Conservation (phyloP, 2,329 filamentous ascomycete genomes). For the Diplocarpon rosae region DNA sequence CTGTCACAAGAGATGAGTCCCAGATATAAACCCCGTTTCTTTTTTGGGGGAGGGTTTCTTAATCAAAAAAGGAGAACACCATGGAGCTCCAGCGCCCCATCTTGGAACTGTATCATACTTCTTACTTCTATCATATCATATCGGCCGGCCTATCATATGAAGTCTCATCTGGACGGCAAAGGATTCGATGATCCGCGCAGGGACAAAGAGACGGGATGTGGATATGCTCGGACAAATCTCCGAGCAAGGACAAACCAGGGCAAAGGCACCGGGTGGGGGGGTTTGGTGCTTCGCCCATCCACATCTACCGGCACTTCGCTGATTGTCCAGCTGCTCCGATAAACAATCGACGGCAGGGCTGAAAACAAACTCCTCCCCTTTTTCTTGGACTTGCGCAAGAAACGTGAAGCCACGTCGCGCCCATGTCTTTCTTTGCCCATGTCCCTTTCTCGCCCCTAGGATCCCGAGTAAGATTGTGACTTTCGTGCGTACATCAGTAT, state of each 20-base stretch:
- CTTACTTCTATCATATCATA: neutral
- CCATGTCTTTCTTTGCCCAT: neutral
- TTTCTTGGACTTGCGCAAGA: conserved; percentile 12
- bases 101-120: too few relatives aligned
- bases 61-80: too few relatives aligned
- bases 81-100: too few relatives aligned
- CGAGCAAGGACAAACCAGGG: conserved; percentile 1
- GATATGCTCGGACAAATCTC: neutral
- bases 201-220: conserved; percentile 1
- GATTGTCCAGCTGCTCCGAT: conserved; percentile 11
- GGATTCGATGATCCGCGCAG: conserved; percentile 12
- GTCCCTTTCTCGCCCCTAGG: too few relatives aligned
- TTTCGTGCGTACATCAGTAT: too few relatives aligned
- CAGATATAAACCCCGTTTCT: too few relatives aligned
- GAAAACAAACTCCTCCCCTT: conserved; percentile 1
- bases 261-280: neutral
- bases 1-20: too few relatives aligned
- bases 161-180: neutral
- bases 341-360: conserved; percentile 6
- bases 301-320: conserved; percentile 11
- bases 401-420: conserved; percentile 11
- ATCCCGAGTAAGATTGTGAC: too few relatives aligned
- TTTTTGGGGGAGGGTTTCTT: too few relatives aligned
- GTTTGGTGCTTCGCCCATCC: neutral
- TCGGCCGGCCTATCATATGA: neutral